phyloP scores from a whole-genome alignment of 1,284 basidiomycete genomes.

The Rhodotorula sp. region DNA sequence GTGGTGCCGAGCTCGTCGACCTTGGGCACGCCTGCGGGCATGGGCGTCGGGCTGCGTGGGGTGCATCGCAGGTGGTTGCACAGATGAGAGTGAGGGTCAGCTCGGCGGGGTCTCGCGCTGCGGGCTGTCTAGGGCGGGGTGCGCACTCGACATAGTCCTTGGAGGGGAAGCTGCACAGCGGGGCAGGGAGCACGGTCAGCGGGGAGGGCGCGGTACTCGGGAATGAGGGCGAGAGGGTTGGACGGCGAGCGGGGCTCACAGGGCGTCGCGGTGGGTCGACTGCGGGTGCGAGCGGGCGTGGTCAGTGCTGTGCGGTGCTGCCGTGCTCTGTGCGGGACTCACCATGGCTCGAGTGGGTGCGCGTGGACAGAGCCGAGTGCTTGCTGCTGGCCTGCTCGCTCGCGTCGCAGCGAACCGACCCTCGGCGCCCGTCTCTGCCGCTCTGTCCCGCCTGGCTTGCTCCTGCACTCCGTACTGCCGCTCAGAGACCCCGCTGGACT shows the following conservation, averaged over 20 bases:
- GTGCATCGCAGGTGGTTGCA: too few species aligned
- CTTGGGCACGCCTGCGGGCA: constrained; percentile 71
- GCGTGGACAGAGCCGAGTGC: too few species aligned
- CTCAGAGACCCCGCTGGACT: too few species aligned
- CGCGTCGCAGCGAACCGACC: neutral
- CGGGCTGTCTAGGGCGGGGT: neutral
- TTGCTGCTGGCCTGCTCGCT: too few species aligned
- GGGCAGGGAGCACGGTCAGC: neutral
- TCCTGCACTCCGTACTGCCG: too few species aligned
- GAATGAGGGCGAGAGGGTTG: neutral
- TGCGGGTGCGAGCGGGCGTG: neutral
- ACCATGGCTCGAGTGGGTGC: constrained; percentile 2
- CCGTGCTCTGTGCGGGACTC: neutral
- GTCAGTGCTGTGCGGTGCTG: neutral
- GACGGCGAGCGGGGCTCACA: constrained; percentile 13
- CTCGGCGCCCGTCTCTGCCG: too few species aligned
- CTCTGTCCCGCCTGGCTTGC: neutral
- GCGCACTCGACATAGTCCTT: constrained; percentile 44
- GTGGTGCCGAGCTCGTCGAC: constrained; percentile 89
- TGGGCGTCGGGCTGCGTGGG: constrained; percentile 60
- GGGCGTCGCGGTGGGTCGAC: constrained; percentile 41
- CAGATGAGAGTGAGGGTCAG: neutral
- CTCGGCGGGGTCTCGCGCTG: neutral
- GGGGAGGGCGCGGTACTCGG: neutral
- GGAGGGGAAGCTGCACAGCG: constrained; percentile 29